Percentiles rank a stretch among this genome's conserved stretches.
These are phyloP conservation scores for Myxozyma nipponensis DNA, from an alignment of 805 yeast species.

Conservation along the genomic window DNA sequence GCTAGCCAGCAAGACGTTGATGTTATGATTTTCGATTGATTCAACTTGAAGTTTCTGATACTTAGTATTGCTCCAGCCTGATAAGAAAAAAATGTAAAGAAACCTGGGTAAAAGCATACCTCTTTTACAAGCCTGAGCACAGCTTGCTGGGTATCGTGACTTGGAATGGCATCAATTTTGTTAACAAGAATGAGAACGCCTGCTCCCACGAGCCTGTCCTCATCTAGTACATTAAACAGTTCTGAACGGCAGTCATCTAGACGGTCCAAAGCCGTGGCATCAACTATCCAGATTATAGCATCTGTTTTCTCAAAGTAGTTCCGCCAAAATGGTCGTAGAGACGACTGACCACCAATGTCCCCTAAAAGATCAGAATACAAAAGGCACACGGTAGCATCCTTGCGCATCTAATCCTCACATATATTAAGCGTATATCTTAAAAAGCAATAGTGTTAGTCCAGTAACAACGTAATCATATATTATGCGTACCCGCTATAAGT, in stretches of 20 bases:
- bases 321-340: slow-evolving; percentile 85
- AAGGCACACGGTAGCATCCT: background rate
- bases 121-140: slow-evolving; percentile 10
- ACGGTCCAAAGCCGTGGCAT: slow-evolving; percentile 57
- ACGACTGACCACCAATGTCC: slow-evolving; percentile 91
- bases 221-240: slow-evolving; percentile 56
- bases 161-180: slow-evolving; percentile 59
- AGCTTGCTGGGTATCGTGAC: slow-evolving; percentile 23
- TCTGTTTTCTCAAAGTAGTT: slow-evolving; percentile 85
- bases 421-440: slow-evolving; percentile 33
- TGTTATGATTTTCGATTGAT: slow-evolving; percentile 41
- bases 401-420: slow-evolving; percentile 30
- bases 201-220: slow-evolving; percentile 67
- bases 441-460: background rate
- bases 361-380: slow-evolving; percentile 35
- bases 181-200: slow-evolving; percentile 67
- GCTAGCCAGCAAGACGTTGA: slow-evolving; percentile 46
- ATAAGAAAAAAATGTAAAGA: background rate
- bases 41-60: slow-evolving; percentile 35
- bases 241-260: slow-evolving; percentile 63
- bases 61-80: background rate
- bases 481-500: slow-evolving; percentile 41
- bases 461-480: background rate
- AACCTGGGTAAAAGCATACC: slow-evolving; percentile 7
- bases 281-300: slow-evolving; percentile 81